Conservation (phyloP, 1,284 basidiomycete genomes). For the Rhodotorula sp. region DNA sequence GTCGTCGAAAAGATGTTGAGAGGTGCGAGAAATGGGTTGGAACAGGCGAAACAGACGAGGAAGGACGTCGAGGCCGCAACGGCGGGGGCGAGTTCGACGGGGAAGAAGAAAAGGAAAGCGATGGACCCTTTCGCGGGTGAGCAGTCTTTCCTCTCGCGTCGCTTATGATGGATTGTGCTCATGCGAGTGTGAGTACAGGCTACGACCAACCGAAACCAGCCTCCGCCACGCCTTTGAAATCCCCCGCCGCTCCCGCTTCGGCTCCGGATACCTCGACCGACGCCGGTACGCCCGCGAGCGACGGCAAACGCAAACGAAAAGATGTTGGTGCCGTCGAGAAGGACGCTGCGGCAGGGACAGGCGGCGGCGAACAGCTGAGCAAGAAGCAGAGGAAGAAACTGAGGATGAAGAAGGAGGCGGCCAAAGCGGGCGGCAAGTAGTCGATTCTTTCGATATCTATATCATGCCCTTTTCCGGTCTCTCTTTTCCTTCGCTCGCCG, state of each 20-base stretch:
- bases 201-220: conserved; percentile 31
- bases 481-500: neutral
- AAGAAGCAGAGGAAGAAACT: conserved; percentile 19
- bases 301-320: neutral
- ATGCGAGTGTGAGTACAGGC: conserved; percentile 4
- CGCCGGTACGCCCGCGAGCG: neutral
- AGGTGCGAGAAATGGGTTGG: neutral
- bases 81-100: neutral
- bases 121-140: conserved; percentile 31
- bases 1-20: neutral
- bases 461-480: neutral
- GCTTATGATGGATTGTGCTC: too few species aligned
- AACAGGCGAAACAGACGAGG: neutral
- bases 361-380: neutral
- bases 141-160: neutral
- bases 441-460: too few species aligned
- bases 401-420: conserved; percentile 7
- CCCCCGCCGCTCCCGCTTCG: neutral
- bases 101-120: conserved; percentile 8
- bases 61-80: neutral
- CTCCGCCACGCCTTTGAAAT: neutral
- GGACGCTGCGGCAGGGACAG: neutral
- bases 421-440: neutral
- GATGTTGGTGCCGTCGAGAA: neutral
- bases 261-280: neutral